Base-by-base conservation (phyloP, 805 yeast species). In the Naumovozyma castellii region DNA sequence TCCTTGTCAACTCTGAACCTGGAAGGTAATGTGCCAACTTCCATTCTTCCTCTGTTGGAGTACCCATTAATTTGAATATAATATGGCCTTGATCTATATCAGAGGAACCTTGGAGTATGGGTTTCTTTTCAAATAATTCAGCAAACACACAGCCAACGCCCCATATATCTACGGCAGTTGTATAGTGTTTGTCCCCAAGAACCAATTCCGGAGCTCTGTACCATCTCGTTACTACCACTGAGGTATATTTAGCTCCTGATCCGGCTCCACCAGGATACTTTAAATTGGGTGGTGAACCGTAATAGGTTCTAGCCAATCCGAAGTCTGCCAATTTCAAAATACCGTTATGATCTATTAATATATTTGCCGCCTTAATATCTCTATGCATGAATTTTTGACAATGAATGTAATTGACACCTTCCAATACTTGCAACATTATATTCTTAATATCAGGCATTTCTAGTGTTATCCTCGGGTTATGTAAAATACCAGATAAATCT, bases 151-250 rank as follows among this genome's bases (percentile, higher is more conserved):
- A 92, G 1, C 97, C 97, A 16, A 85, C 74, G 0, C 97, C 97
- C 99, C 99, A 92, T 64, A 92, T 73, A 62, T 92, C 99, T 10
- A 90, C 90, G 0, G 97, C 94, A 0, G 97, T 84, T 2, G 97
- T 87, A 59, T 90, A 90, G 43, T 73, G 68, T 49, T 82, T 71
- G 48, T 87, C 94, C 3, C 96, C 96, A 39, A 92, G 64, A 13
- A 92, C 70, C 15, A 92, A 68, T 59, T 90, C 98, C 0, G 97
- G 98, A 1, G 98, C 94, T 43, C 98, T 69, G 61, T 94, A 92
- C 98, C 98, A 92, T 47, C 98, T 65, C 0, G 98, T 92, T 30
- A 92, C 97, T 2, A 92, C 98, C 40, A 75, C 69, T n/a, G 74
- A 71, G 0, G 84, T 78, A 47, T 76, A 72, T 25, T 61, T 65